A percentile compares a stretch with the other conserved stretches of the same genome.
Evolutionary conservation across 768 basidiomycete genomes (phyloP).

Genomic region (Candolleomyces aberdarensis): DNA sequence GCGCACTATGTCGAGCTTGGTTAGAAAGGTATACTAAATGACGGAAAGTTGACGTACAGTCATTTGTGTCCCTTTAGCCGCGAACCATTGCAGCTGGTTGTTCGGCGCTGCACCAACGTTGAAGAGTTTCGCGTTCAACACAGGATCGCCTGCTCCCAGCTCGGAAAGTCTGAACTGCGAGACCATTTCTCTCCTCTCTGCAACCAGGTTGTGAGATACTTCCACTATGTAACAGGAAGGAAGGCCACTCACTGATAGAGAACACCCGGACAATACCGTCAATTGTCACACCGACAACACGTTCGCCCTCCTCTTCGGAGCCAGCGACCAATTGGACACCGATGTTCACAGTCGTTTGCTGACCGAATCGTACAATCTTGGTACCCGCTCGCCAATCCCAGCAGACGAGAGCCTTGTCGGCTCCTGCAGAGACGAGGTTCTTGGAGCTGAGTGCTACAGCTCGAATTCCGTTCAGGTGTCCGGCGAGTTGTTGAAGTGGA

Average conservation of each 20-base stretch:
- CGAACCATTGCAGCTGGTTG: conserved; percentile 93
- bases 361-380: conserved; percentile 88
- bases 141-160: conserved; percentile 64
- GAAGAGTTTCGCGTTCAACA: conserved; percentile 62
- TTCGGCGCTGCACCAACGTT: conserved; percentile 80
- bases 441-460: conserved; percentile 84
- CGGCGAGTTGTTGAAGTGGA: conserved; percentile 78
- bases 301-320: conserved; percentile 58
- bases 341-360: conserved; percentile 89
- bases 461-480: conserved; percentile 86
- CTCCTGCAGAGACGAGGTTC: conserved; percentile 85
- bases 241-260: conserved; percentile 68
- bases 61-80: conserved; percentile 87
- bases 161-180: conserved; percentile 88
- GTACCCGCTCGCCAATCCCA: conserved; percentile 90
- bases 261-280: conserved; percentile 90
- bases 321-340: conserved; percentile 79
- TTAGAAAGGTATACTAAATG: not conserved
- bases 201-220: not conserved
- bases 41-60: conserved; percentile 50
- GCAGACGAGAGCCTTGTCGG: conserved; percentile 71
- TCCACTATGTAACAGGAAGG: not conserved
- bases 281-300: conserved; percentile 88
- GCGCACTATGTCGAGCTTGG: conserved; percentile 57
- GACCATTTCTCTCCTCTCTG: conserved; percentile 79